Percentiles rank a stretch among this genome's conserved stretches.
These are phyloP conservation scores for Cicer cuneatum DNA, from an alignment of 306 rosid species.

Conservation along the genomic window DNA sequence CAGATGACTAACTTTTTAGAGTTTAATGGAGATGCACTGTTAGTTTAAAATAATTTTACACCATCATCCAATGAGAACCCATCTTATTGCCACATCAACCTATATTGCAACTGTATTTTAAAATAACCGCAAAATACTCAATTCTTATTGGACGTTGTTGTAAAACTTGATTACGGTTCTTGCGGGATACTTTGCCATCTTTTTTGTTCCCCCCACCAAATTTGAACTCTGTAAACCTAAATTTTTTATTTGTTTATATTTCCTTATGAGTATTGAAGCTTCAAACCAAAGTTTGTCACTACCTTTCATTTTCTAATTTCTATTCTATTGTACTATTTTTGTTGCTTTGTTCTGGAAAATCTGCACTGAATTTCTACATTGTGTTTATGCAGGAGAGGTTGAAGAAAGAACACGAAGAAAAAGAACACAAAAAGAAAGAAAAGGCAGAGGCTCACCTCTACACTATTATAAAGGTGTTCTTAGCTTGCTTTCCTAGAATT, in stretches of 20 bases:
- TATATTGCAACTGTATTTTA: no score
- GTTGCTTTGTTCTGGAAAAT: conserved; percentile 32
- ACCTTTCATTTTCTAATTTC: conserved; percentile 3
- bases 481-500: conserved; percentile 27
- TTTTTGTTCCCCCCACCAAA: neutral
- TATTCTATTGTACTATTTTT: neutral
- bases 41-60: no score
- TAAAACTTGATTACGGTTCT: neutral
- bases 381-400: conserved; percentile 72
- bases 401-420: conserved; percentile 91
- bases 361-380: conserved; percentile 26
- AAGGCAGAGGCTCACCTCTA: conserved; percentile 90
- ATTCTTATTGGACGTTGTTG: no score
- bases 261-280: neutral
- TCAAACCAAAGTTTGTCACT: conserved; percentile 20
- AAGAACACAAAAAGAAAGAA: conserved; percentile 86
- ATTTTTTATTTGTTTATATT: conserved; percentile 31
- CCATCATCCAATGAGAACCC: no score
- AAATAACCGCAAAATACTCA: no score
- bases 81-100: no score
- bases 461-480: conserved; percentile 80
- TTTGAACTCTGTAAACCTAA: conserved; percentile 4
- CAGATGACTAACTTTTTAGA: neutral
- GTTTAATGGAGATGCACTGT: no score
- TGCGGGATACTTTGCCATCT: neutral